phyloP scores from a whole-genome alignment of 176 grass and related monocot species.

The sorghum (Sorghum bicolor) region DNA sequence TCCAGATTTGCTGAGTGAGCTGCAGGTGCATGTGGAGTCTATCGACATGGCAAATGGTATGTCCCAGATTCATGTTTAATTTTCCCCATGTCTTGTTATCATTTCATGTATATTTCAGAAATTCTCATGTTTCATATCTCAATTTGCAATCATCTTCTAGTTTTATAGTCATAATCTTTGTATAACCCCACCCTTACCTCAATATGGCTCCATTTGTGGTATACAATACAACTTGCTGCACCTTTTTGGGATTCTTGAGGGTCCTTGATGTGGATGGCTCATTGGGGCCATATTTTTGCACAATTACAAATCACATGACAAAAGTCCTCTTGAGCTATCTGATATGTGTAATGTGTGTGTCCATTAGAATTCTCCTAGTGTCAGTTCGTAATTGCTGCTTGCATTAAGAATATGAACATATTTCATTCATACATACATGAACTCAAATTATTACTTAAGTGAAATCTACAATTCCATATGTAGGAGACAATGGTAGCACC shows the following conservation, averaged over 20 bases:
- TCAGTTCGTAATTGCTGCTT: slow-evolving; percentile 4
- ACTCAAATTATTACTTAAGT: slow-evolving; percentile 30
- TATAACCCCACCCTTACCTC: neutral
- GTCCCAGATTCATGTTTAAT: neutral
- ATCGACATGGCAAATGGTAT: slow-evolving; percentile 91
- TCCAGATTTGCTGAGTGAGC: slow-evolving; percentile 70
- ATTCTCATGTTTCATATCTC: neutral
- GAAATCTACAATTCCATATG: slow-evolving; percentile 43
- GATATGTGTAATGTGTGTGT: neutral
- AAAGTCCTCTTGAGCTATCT: neutral
- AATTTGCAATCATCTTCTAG: neutral
- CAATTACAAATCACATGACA: neutral
- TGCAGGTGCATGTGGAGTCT: slow-evolving; percentile 86
- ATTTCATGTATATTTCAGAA: neutral
- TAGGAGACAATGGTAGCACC: slow-evolving; percentile 51
- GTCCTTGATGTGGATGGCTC: slow-evolving; percentile 1
- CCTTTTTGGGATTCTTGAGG: neutral
- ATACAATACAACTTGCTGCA: neutral
- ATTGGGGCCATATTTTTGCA: neutral
- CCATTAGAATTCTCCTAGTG: neutral
- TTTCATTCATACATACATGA: neutral
- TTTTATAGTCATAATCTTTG: neutral
- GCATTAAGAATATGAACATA: neutral
- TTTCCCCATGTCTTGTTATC: neutral
- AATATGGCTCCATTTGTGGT: neutral